Evolutionary conservation across 2,329 filamentous ascomycete genomes (phyloP).

Genomic region (Polychaeton citri): DNA sequence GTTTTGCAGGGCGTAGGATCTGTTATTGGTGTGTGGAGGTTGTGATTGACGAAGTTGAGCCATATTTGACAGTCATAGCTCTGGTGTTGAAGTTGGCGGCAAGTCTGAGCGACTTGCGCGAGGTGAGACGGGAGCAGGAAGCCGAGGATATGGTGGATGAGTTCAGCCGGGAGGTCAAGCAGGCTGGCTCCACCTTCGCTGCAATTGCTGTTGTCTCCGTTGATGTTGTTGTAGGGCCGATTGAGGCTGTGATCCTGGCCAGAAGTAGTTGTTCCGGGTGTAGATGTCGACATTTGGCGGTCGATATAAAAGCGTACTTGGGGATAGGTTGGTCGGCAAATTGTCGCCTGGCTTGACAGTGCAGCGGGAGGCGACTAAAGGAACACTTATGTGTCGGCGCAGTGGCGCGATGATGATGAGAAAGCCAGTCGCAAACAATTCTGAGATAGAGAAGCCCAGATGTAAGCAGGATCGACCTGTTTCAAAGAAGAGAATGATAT

Average conservation of each 20-base stretch:
- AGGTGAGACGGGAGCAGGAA: conserved; percentile 55
- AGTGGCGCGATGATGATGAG: too few species aligned
- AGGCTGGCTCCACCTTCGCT: conserved; percentile 18
- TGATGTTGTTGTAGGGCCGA: background rate
- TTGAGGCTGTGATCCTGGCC: too few species aligned
- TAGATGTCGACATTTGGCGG: too few species aligned
- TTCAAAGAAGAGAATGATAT: background rate
- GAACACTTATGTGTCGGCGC: too few species aligned
- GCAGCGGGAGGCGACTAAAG: too few species aligned
- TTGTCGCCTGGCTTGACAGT: too few species aligned
- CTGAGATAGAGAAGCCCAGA: background rate
- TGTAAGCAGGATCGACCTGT: background rate
- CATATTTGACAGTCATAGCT: conserved; percentile 57
- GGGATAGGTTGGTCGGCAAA: too few species aligned
- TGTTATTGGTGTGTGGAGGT: conserved; percentile 47
- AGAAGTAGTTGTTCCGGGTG: too few species aligned
- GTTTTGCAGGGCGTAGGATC: conserved; percentile 45
- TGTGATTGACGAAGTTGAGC: conserved; percentile 54
- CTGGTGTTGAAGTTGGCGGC: conserved; percentile 44
- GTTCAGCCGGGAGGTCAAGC: conserved; percentile 55
- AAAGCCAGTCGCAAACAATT: background rate
- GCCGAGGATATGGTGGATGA: conserved; percentile 58
- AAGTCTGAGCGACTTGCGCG: conserved; percentile 45
- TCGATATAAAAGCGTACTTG: background rate
- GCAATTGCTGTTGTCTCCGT: background rate